Base-by-base conservation (phyloP, 139 green algal genomes). In the Tetratostichococcus sp. region DNA sequence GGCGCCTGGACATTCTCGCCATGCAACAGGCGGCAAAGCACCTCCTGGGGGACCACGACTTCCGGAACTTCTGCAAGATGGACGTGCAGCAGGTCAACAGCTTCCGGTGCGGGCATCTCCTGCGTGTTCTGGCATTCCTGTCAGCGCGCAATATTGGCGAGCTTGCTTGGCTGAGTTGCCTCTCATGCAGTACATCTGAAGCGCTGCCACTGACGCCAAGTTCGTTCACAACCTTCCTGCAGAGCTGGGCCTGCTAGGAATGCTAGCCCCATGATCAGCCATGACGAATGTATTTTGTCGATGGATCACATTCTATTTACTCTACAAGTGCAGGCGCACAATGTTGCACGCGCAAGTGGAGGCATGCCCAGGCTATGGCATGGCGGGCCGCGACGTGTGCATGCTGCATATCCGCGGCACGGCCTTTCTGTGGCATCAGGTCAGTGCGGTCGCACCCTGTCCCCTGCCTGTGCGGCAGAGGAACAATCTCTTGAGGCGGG, bases 11-110 rank as follows among this genome's bases (percentile, higher is more conserved):
- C 72, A 30, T 97, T 23, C 71, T 30, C 2, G 78, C 79, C 31
- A 98, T 98, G 93, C 81, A 77, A 35, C 35, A 80, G 43, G 94
- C 91, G 5, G 92, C 89, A 19, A 26, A 57, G 0, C 42, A 81
- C 72, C 90, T 98, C 11, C 34, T 94, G 32, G 95, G 95, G 17
- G 77, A 92, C 31, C 94, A 98, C 71, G 94, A 98, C 81, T 98
- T 97, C 80, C 82, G 94, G 1, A 94, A 98, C 81, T 98, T 98
- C 78, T 98, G 95, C 89, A 97, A 97, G 76, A 79, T 84, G 39
- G 84, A 90, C 59, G 65, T 79, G 34, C 35, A 65, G 21, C 80
- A 88, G 50, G 87, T 93, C 85, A 92, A 77, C 72, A 91, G 80
- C 80, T 95, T 91, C 76, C 59, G n/a, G n/a, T n/a, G n/a, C n/a